A percentile compares a stretch with the other conserved stretches of the same genome.
Conservation (phyloP, 345 rosid species). For the Eutrema yunnanense region DNA sequence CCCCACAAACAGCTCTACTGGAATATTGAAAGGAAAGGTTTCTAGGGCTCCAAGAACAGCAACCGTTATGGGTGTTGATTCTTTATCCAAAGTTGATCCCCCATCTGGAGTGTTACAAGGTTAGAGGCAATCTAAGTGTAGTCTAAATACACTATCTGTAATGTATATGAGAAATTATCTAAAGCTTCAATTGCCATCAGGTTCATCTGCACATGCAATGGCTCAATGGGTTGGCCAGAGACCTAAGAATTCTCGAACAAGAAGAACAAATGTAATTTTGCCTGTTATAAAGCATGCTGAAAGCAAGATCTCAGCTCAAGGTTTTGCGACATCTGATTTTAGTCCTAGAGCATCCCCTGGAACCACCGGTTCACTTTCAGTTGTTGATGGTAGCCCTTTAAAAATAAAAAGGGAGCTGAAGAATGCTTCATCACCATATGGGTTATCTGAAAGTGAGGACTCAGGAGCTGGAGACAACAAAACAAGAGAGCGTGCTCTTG, state of each 20-base stretch:
- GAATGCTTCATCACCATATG: conserved; percentile 60
- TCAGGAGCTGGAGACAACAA: conserved; percentile 74
- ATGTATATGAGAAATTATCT: conserved; percentile 38
- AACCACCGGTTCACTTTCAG: conserved; percentile 41
- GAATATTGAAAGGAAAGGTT: conserved; percentile 53
- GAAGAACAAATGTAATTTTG: conserved; percentile 71
- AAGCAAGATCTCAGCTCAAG: conserved; percentile 48
- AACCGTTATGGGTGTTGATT: conserved; percentile 56
- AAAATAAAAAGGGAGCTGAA: conserved; percentile 59
- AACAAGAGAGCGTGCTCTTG: conserved; percentile 52
- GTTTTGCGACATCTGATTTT: conserved; percentile 52
- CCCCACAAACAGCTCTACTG: conserved; percentile 47
- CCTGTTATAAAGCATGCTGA: conserved; percentile 59
- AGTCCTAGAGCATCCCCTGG: conserved; percentile 52
- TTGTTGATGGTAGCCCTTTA: conserved; percentile 36
- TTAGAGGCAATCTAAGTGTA: conserved; percentile 45
- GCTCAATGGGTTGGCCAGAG: conserved; percentile 97
- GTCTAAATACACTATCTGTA: conserved; percentile 34
- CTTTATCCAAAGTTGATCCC: conserved; percentile 52
- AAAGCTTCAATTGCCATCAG: conserved; percentile 37
- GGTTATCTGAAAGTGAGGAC: conserved; percentile 80
- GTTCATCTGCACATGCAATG: conserved; percentile 71
- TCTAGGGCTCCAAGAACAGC: conserved; percentile 69
- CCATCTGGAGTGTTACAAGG: conserved; percentile 57
- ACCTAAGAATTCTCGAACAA: conserved; percentile 74